Conservation (phyloP, 805 yeast species). For the Hemisphaericaspora nanyangensis region DNA sequence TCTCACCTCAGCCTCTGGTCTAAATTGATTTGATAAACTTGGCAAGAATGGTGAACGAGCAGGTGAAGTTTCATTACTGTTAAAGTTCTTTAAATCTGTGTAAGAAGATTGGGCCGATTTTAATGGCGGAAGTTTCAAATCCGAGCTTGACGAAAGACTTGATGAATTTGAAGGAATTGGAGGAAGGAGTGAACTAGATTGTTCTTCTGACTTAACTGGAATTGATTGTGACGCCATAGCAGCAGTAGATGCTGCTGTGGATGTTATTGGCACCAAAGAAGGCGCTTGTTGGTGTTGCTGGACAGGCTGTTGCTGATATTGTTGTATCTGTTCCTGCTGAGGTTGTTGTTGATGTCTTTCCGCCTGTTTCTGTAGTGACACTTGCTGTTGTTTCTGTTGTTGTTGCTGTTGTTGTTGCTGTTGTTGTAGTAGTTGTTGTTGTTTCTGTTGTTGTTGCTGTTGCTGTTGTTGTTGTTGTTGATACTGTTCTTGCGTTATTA, state of each 20-base stretch:
- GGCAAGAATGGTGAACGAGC: slow-evolving; percentile 10
- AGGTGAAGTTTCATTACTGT: slow-evolving; percentile 4
- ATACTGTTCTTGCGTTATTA: slow-evolving; percentile 1
- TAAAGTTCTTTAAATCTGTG: not conserved
- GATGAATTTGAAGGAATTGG: not conserved
- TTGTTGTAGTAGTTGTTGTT: slow-evolving; percentile 10
- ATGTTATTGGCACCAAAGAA: slow-evolving; percentile 6
- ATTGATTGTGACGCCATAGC: slow-evolving; percentile 7
- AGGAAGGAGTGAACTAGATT: not conserved
- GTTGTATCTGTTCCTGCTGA: slow-evolving; percentile 5
- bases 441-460: slow-evolving; percentile 1
- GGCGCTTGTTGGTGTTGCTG: slow-evolving; percentile 5
- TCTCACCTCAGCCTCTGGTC: not conserved
- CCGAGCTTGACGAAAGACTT: not conserved
- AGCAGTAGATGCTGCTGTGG: slow-evolving; percentile 8
- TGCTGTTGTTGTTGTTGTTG: not conserved
- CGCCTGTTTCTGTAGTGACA: not conserved
- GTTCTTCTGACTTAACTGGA: slow-evolving; percentile 2
- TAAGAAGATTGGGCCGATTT: not conserved
- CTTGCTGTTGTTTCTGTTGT: slow-evolving; percentile 1
- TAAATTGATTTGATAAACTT: slow-evolving; percentile 4
- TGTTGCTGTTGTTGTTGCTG: slow-evolving; percentile 11
- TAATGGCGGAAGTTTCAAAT: not conserved
- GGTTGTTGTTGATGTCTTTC: slow-evolving; percentile 6
- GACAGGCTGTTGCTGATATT: slow-evolving; percentile 6